Conservation (phyloP, 208 protist species). For the Entamoeba moshkovskii region DNA sequence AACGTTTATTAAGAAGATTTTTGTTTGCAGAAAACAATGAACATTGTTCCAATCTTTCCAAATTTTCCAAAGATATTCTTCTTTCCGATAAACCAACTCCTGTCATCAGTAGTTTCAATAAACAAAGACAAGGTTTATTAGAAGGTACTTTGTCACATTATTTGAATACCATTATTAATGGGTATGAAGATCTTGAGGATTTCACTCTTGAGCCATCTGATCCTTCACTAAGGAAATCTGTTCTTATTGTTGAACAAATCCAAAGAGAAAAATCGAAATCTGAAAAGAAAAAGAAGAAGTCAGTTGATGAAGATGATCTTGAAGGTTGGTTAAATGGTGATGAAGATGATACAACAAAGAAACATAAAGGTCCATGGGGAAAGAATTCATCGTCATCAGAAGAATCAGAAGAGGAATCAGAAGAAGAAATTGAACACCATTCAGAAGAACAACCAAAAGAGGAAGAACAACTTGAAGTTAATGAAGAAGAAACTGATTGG, state of each 20-base stretch:
- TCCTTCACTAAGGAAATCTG: background rate
- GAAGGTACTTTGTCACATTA: background rate
- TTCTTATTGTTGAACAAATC: background rate
- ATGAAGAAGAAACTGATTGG: background rate
- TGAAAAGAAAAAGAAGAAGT: background rate
- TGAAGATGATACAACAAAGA: background rate
- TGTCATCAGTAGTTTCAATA: background rate
- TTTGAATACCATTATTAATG: background rate
- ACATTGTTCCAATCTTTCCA: background rate
- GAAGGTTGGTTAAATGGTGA: background rate
- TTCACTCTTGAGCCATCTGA: background rate
- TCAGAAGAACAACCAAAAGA: background rate
- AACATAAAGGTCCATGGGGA: background rate
- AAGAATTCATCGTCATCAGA: background rate
- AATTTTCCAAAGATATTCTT: background rate
- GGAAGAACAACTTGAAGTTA: background rate
- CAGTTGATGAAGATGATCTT: background rate
- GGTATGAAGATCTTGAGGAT: background rate
- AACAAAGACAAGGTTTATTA: background rate
- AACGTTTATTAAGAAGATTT: slow-evolving; percentile 9
- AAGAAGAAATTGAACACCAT: background rate
- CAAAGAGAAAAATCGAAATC: background rate
- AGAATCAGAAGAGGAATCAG: background rate
- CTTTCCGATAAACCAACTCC: background rate
- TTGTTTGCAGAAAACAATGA: background rate